A percentile compares a stretch with the other conserved stretches of the same genome.
Evolutionary conservation across 352 stramenopile species (phyloP).

Genomic region (Halophytophthora batemanensis): DNA sequence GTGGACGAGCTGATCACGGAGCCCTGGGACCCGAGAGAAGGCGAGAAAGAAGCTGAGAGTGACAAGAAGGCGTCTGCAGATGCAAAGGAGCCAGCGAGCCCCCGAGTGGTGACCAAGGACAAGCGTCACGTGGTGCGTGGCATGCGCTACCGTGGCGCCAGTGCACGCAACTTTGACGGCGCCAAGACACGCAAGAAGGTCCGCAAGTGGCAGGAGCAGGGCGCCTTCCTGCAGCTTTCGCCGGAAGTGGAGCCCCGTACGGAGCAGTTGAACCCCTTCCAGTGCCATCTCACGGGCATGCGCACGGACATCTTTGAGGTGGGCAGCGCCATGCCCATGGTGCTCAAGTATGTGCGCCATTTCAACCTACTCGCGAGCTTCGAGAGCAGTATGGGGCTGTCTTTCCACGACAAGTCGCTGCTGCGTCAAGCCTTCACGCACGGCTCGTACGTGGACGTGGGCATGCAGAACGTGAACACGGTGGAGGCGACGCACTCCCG

Average conservation of each 20-base stretch:
- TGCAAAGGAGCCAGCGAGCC: slow-evolving; percentile 1
- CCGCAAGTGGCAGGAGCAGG: slow-evolving; percentile 60
- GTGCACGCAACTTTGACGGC: slow-evolving; percentile 66
- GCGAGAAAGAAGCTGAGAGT: neutral
- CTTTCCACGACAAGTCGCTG: slow-evolving; percentile 72
- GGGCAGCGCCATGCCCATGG: slow-evolving; percentile 82
- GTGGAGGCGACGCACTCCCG: slow-evolving; percentile 68
- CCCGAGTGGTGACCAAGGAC: slow-evolving; percentile 30
- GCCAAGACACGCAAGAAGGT: slow-evolving; percentile 57
- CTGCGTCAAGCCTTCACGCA: slow-evolving; percentile 85
- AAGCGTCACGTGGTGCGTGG: slow-evolving; percentile 20
- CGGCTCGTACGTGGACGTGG: slow-evolving; percentile 77
- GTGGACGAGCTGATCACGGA: slow-evolving; percentile 52
- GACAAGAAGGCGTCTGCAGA: slow-evolving; percentile 1
- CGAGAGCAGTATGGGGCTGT: slow-evolving; percentile 52
- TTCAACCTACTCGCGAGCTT: slow-evolving; percentile 69
- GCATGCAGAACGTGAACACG: slow-evolving; percentile 85
- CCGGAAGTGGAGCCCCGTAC: slow-evolving; percentile 46
- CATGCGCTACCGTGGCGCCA: slow-evolving; percentile 50
- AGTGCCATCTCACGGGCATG: slow-evolving; percentile 75
- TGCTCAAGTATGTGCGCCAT: slow-evolving; percentile 81
- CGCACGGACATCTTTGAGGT: slow-evolving; percentile 80
- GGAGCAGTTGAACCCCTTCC: slow-evolving; percentile 35
- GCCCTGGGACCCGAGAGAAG: slow-evolving; percentile 4
- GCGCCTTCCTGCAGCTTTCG: slow-evolving; percentile 62